Evolutionary conservation across 192 early-diverging fungal genomes (phyloP), one percentile per base, ranked within the genome.

Genomic region (Haplosporangium gracile): DNA sequence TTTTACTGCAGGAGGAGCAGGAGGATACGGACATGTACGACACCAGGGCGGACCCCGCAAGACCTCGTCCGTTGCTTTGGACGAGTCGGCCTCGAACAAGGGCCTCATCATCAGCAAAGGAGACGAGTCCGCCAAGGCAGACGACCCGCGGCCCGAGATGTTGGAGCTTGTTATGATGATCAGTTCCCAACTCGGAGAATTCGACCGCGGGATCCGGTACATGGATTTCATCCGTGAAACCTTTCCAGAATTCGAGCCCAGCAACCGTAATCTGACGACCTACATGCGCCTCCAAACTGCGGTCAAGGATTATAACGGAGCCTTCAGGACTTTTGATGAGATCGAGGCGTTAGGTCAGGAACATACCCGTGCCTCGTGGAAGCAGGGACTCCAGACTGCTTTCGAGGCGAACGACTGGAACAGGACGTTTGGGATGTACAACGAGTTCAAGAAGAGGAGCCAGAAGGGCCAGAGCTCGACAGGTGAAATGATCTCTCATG

Each of bases 361-460:
- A n/a, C 84, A 86, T 49, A 86, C 75, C 2, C 79, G 75, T 16
- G 70, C 79, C 9, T 81, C 84, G 7, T 81, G 80, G 39, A 77
- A 70, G 47, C 78, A 86, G n/a, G 84, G 84, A 13, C 72, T 86
- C 20, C 75, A 81, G 11, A 79, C 84, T 18, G 32, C 79, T 1
- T 34, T 69, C 6, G 81, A 78, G 42, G 72, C 70, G 26, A 77
- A 68, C 45, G 60, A 81, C 51, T 86, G 84, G 84, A 49, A 72
- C 4, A 86, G 81, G 72, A 78, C 79, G 3, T 16, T 69, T 26
- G 79, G 77, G 24, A 86, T 86, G 76, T 86, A 78, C 38, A 53
- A 22, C 6, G 69, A 57, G 18, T 71, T 80, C 75, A 68, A 49
- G 32, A 29, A 32, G 4, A 34, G 72, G 42, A 74, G 72, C 36